Evolutionary conservation across 2,329 filamentous ascomycete species (phyloP).

Genomic region (Sarocladium oryzae): DNA sequence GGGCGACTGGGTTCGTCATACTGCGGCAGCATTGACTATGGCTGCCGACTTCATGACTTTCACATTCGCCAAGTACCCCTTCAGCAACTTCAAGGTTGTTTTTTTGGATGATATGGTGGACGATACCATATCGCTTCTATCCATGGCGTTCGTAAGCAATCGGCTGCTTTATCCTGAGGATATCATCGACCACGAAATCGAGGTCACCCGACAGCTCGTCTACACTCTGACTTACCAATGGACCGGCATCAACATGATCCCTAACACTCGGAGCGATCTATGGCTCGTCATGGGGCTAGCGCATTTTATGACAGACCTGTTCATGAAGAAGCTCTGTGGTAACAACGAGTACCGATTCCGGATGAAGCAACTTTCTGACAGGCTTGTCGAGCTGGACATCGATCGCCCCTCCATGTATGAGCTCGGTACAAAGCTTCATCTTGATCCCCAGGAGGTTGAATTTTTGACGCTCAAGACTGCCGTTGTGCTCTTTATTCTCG

Average conservation of each 20-base stretch:
- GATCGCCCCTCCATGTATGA: conserved; percentile 76
- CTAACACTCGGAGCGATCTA: conserved; percentile 70
- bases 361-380: conserved; percentile 78
- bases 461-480: conserved; percentile 90
- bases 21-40: conserved; percentile 75
- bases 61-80: conserved; percentile 85
- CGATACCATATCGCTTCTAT: conserved; percentile 72
- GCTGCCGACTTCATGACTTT: conserved; percentile 89
- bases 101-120: conserved; percentile 85
- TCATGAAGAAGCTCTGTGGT: conserved; percentile 83
- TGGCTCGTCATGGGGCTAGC: conserved; percentile 89
- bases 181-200: conserved; percentile 78
- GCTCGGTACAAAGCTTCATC: conserved; percentile 67
- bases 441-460: conserved; percentile 80
- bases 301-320: conserved; percentile 91
- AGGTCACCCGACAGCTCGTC: conserved; percentile 72
- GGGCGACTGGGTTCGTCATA: conserved; percentile 76
- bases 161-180: conserved; percentile 78
- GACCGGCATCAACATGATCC: conserved; percentile 88
- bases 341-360: conserved; percentile 93
- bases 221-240: conserved; percentile 86
- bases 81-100: conserved; percentile 83
- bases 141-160: conserved; percentile 80
- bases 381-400: conserved; percentile 73
- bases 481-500: conserved; percentile 86